These are phyloP conservation scores for Boletellus deceptivus DNA, from an alignment of 1,284 basidiomycete species.

Conservation along the genomic window DNA sequence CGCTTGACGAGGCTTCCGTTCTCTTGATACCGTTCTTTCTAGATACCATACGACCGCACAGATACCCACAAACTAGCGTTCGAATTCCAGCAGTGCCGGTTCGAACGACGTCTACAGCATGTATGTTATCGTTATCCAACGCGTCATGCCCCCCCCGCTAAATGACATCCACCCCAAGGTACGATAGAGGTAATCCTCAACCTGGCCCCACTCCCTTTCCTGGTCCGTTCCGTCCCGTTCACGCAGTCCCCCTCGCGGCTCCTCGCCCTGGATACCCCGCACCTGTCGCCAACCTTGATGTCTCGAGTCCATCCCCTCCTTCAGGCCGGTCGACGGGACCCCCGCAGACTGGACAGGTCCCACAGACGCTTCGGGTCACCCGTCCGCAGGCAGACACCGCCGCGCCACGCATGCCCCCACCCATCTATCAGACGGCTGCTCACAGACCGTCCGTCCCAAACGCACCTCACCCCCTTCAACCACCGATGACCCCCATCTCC, in stretches of 20 bases:
- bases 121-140: slow-evolving; percentile 47
- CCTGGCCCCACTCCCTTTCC: slow-evolving; percentile 54
- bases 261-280: slow-evolving; percentile 72
- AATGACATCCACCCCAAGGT: slow-evolving; percentile 41
- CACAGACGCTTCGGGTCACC: slow-evolving; percentile 28
- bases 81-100: slow-evolving; percentile 38
- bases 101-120: slow-evolving; percentile 58
- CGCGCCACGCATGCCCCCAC: slow-evolving; percentile 30
- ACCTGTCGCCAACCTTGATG: slow-evolving; percentile 59
- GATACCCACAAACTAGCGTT: slow-evolving; percentile 40
- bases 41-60: slow-evolving; percentile 62
- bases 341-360: slow-evolving; percentile 45
- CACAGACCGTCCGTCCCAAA: slow-evolving; percentile 36
- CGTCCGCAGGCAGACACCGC: slow-evolving; percentile 25
- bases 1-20: slow-evolving; percentile 32
- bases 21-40: slow-evolving; percentile 41
- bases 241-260: slow-evolving; percentile 54
- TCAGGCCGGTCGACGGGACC: slow-evolving; percentile 33
- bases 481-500: slow-evolving; percentile 73
- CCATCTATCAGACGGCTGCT: slow-evolving; percentile 35
- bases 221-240: slow-evolving; percentile 33
- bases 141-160: slow-evolving; percentile 1
- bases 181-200: slow-evolving; percentile 58
- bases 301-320: slow-evolving; percentile 44
- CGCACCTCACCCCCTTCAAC: slow-evolving; percentile 68